Conservation (phyloP, 2,329 filamentous ascomycete genomes). For the Cladorrhinum sp. region DNA sequence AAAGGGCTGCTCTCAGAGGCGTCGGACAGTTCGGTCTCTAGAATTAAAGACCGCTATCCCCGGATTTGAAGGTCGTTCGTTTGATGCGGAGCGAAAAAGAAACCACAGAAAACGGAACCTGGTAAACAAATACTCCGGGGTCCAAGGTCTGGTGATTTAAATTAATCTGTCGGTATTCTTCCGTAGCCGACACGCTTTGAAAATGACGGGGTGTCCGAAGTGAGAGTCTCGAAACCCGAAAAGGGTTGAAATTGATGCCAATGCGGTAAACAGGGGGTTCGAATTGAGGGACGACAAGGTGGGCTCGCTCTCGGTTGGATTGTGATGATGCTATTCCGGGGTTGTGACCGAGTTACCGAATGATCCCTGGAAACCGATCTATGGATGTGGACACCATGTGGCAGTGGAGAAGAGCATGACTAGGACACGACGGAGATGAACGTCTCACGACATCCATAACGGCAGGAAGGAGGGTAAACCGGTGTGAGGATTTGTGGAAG, state of each 20-base stretch:
- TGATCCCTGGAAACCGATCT: neutral
- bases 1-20: neutral
- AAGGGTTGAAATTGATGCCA: neutral
- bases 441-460: neutral
- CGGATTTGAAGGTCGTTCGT: neutral
- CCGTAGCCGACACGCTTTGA: neutral
- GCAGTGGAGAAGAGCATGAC: conserved; percentile 1
- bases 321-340: neutral
- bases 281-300: neutral
- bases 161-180: neutral
- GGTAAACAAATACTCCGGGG: neutral
- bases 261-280: neutral
- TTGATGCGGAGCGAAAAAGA: neutral
- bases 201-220: neutral
- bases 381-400: neutral
- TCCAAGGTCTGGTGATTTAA: neutral
- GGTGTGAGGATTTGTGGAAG: neutral
- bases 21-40: neutral
- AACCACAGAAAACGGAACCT: neutral
- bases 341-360: neutral
- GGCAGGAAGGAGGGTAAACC: conserved; percentile 22
- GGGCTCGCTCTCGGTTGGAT: neutral
- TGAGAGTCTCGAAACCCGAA: neutral
- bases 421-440: conserved; percentile 8
- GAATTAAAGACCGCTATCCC: neutral